Conservation (phyloP, 1,139 yeast species). For the Yamadazyma sp. region DNA sequence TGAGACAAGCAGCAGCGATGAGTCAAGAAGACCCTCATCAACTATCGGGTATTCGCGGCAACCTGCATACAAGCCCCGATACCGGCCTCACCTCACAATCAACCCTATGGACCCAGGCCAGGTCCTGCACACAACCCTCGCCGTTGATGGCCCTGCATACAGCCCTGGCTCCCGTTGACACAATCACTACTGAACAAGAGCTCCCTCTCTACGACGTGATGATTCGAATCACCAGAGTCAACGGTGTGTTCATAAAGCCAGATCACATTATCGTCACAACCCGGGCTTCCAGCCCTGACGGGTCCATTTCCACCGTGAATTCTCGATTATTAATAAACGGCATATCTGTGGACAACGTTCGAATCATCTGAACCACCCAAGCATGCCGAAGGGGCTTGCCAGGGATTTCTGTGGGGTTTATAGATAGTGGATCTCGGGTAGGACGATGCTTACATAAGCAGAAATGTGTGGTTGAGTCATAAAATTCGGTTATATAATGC, state of each 20-base stretch:
- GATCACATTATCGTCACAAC: neutral
- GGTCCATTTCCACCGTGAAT: neutral
- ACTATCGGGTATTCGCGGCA: neutral
- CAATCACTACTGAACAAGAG: neutral
- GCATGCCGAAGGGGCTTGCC: neutral
- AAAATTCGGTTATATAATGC: conserved; percentile 1
- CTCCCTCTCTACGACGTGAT: conserved; percentile 3
- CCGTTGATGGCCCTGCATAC: too few species aligned
- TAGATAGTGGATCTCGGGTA: neutral
- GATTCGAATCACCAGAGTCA: conserved; percentile 29
- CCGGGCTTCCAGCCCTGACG: neutral
- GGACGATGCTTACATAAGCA: neutral
- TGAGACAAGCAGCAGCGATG: neutral
- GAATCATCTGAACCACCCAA: neutral
- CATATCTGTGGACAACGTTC: conserved; percentile 13
- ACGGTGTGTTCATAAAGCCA: conserved; percentile 30
- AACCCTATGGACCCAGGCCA: neutral
- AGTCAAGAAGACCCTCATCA: too few species aligned
- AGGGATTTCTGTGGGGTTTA: too few species aligned
- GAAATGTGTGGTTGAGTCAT: neutral
- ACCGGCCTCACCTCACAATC: neutral
- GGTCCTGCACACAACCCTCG: too few species aligned
- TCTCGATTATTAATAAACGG: conserved; percentile 14
- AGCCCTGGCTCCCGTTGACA: too few species aligned
- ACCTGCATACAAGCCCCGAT: neutral